phyloP scores from a whole-genome alignment of 139 green algal species.

The Asterochloris erici region DNA sequence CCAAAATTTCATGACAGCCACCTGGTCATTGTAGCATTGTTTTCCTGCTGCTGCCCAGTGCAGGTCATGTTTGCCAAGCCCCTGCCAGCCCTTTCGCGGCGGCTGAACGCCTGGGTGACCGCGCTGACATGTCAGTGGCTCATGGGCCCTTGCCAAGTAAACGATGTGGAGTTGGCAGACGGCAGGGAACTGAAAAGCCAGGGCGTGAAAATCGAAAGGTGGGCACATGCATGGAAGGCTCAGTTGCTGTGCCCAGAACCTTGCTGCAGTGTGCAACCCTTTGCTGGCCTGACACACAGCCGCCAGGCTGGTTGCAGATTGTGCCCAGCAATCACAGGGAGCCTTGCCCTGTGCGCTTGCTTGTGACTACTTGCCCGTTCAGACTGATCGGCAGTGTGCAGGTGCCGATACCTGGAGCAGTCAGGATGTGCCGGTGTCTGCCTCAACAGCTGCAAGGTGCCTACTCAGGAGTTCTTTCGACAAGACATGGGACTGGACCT shows the following conservation, averaged over 20 bases:
- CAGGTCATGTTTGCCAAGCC: constrained; percentile 53
- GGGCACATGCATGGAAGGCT: not conserved
- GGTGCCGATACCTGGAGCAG: constrained; percentile 87
- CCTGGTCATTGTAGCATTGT: not conserved
- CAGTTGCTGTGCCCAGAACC: not conserved
- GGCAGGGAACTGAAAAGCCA: constrained; percentile 48
- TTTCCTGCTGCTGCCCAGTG: not conserved
- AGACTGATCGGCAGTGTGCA: constrained; percentile 2
- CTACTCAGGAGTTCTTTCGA: constrained; percentile 86
- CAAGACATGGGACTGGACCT: constrained; percentile 83
- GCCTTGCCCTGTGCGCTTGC: too few relatives aligned
- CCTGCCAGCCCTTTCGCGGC: constrained; percentile 47
- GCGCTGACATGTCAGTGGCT: constrained; percentile 86
- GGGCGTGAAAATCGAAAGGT: constrained; percentile 73
- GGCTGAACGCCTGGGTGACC: constrained; percentile 80
- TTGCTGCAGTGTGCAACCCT: not conserved
- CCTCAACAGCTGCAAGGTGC: constrained; percentile 89
- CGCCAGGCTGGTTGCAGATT: not conserved
- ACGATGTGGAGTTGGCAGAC: constrained; percentile 74
- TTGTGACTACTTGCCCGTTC: not conserved
- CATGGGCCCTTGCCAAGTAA: constrained; percentile 81
- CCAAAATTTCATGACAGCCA: not conserved
- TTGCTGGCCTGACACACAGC: not conserved
- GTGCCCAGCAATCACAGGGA: not conserved
- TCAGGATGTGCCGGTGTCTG: constrained; percentile 78